Evolutionary conservation across 805 yeast species (phyloP).

Genomic region (Lachancea sp.): DNA sequence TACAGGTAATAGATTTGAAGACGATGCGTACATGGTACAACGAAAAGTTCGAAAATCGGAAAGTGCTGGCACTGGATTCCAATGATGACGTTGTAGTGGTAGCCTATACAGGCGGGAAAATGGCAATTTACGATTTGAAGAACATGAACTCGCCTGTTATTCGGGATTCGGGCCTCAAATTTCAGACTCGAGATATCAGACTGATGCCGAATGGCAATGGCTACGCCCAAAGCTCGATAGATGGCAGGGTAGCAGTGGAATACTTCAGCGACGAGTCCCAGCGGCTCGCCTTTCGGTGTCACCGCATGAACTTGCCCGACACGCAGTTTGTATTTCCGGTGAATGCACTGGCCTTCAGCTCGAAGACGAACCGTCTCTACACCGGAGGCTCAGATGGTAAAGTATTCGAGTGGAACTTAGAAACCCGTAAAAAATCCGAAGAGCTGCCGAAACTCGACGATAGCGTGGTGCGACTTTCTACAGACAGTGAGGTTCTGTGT

Average conservation of each 20-base stretch:
- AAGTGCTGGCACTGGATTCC: conserved; percentile 59
- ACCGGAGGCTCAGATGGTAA: conserved; percentile 93
- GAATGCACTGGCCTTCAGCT: conserved; percentile 72
- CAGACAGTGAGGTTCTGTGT: conserved; percentile 30
- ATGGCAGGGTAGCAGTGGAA: conserved; percentile 75
- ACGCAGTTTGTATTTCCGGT: conserved; percentile 66
- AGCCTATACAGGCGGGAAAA: conserved; percentile 46
- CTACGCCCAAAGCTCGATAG: conserved; percentile 66
- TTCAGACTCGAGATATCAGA: conserved; percentile 53
- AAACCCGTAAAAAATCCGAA: conserved; percentile 68
- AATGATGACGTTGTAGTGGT: conserved; percentile 42
- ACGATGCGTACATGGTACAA: conserved; percentile 32
- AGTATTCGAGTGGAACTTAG: conserved; percentile 85
- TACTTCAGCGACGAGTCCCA: conserved; percentile 43
- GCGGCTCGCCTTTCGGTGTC: conserved; percentile 79
- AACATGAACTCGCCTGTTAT: conserved; percentile 41
- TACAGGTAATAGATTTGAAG: conserved; percentile 44
- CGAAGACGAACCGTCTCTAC: conserved; percentile 65
- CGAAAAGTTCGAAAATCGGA: conserved; percentile 20
- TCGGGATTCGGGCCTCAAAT: conserved; percentile 56
- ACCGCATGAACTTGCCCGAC: conserved; percentile 43
- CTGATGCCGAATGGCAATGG: conserved; percentile 52
- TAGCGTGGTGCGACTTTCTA: conserved; percentile 39
- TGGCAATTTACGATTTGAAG: conserved; percentile 54
- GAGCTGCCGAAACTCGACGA: conserved; percentile 50